A percentile compares a stretch with the other conserved stretches of the same genome.
Evolutionary conservation across 768 basidiomycete species (phyloP).

Genomic region (Lentinula lateritia): DNA sequence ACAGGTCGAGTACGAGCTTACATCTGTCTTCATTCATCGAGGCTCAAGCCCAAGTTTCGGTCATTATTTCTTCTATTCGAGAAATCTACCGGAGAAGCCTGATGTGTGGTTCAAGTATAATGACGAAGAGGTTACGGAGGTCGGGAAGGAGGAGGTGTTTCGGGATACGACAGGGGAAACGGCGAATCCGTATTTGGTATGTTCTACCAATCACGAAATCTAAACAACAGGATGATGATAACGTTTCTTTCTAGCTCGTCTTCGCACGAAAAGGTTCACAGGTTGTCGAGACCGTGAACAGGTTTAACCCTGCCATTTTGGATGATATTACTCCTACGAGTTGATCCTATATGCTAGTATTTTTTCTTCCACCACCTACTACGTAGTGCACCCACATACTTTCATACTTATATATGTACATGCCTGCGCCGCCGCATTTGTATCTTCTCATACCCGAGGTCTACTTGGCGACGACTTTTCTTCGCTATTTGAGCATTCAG

Average conservation of each 20-base stretch:
- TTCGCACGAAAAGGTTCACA: slow-evolving; percentile 77
- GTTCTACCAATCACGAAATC: slow-evolving; percentile 16
- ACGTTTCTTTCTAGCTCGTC: slow-evolving; percentile 50
- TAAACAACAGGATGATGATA: neutral
- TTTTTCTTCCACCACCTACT: too few species aligned
- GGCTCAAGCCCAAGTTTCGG: slow-evolving; percentile 84
- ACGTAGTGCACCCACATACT: too few species aligned
- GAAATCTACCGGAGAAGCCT: slow-evolving; percentile 72
- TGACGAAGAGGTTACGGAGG: slow-evolving; percentile 78
- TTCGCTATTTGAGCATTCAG: too few species aligned
- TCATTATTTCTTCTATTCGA: slow-evolving; percentile 95
- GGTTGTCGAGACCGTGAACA: slow-evolving; percentile 77
- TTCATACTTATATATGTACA: too few species aligned
- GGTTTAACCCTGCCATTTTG: slow-evolving; percentile 35
- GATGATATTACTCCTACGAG: neutral
- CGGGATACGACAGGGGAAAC: slow-evolving; percentile 86
- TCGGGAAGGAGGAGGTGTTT: slow-evolving; percentile 77
- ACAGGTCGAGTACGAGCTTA: slow-evolving; percentile 78
- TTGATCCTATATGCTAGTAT: too few species aligned
- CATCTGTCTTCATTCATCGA: slow-evolving; percentile 93
- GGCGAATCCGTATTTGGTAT: slow-evolving; percentile 85
- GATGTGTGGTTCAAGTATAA: slow-evolving; percentile 97
- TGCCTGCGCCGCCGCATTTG: too few species aligned
- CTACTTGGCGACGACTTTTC: too few species aligned
- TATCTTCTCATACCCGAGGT: too few species aligned